Conservation (phyloP, 202 grass and related monocot genomes). For the Hordeum pubiflorum region DNA sequence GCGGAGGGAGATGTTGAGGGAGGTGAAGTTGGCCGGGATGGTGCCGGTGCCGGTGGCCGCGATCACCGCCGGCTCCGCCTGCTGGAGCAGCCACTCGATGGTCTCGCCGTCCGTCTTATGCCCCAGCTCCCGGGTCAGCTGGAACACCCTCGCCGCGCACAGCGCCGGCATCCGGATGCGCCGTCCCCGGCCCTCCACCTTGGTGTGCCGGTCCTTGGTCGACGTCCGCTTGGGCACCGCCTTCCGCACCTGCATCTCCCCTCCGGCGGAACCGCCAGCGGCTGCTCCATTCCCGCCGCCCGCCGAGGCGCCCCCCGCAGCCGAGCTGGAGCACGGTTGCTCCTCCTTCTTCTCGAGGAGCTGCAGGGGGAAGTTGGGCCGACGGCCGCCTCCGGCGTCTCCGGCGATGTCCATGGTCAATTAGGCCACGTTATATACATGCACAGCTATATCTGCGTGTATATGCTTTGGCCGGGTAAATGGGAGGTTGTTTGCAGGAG, state of each 20-base stretch:
- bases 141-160: constrained; percentile 87
- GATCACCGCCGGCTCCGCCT: constrained; percentile 92
- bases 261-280: not conserved
- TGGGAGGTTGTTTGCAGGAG: constrained; percentile 34
- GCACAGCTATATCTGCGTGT: constrained; percentile 18
- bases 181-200: constrained; percentile 77
- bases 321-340: constrained; percentile 62
- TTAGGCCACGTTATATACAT: constrained; percentile 53
- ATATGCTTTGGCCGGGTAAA: constrained; percentile 23
- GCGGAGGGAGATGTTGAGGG: constrained; percentile 94
- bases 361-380: constrained; percentile 74
- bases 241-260: constrained; percentile 45
- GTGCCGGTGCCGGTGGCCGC: constrained; percentile 92
- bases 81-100: constrained; percentile 94
- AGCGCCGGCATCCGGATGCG: constrained; percentile 96
- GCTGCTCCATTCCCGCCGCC: constrained; percentile 30
- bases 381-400: constrained; percentile 49
- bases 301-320: constrained; percentile 28
- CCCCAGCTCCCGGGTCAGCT: constrained; percentile 86
- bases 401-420: constrained; percentile 60
- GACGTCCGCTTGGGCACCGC: constrained; percentile 58
- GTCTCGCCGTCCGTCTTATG: constrained; percentile 98
- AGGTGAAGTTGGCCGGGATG: constrained; percentile 96
- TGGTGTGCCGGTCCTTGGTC: constrained; percentile 90
- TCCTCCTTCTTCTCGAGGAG: constrained; percentile 91